Conservation (phyloP, 371 early-diverging fungal species). For the Rhizopus microsporus region DNA sequence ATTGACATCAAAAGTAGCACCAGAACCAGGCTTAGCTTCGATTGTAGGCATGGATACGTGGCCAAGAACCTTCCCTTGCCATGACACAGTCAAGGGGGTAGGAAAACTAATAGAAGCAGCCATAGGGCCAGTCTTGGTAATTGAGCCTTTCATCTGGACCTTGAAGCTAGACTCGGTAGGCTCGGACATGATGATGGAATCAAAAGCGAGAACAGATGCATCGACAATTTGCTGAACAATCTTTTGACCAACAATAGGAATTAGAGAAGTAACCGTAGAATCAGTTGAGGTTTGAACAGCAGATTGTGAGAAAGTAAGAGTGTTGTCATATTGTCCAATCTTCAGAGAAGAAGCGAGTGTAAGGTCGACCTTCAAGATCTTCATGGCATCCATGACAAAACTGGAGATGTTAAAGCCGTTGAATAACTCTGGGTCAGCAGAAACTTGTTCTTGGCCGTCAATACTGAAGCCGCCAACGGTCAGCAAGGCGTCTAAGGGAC, state of each 20-base stretch:
- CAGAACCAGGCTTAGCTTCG: slow-evolving; percentile 36
- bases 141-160: slow-evolving; percentile 57
- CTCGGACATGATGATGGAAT: slow-evolving; percentile 50
- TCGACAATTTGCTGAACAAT: slow-evolving; percentile 62
- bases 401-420: slow-evolving; percentile 49
- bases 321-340: slow-evolving; percentile 55
- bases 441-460: slow-evolving; percentile 35
- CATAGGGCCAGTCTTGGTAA: slow-evolving; percentile 64
- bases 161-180: slow-evolving; percentile 53
- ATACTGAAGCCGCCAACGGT: slow-evolving; percentile 49
- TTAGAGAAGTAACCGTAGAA: slow-evolving; percentile 43
- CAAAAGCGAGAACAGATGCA: slow-evolving; percentile 50
- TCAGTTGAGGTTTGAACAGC: slow-evolving; percentile 49
- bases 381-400: slow-evolving; percentile 56
- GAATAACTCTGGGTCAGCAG: slow-evolving; percentile 44
- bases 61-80: slow-evolving; percentile 53
- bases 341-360: slow-evolving; percentile 48
- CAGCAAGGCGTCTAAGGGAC: slow-evolving; percentile 53
- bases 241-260: slow-evolving; percentile 61
- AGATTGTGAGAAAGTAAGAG: slow-evolving; percentile 49
- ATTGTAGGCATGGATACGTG: slow-evolving; percentile 50
- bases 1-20: slow-evolving; percentile 43
- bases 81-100: slow-evolving; percentile 42
- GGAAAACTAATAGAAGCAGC: slow-evolving; percentile 60
- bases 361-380: slow-evolving; percentile 53